These are phyloP conservation scores for Craterostigma plantagineum DNA, from an alignment of 257 asterid genomes.

Conservation along the genomic window DNA sequence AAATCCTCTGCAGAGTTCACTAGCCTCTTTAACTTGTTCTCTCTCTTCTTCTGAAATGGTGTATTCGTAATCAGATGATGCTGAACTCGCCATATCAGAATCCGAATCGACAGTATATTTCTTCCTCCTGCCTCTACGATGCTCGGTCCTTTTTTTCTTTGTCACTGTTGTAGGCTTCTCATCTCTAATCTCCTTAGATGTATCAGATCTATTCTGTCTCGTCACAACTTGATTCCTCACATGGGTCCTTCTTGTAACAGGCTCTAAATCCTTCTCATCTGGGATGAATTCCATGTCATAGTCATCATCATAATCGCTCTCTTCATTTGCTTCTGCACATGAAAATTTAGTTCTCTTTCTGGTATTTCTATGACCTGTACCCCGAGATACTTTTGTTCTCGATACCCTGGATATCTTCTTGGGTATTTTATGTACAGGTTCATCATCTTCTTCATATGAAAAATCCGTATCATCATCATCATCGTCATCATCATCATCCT, in stretches of 20 bases:
- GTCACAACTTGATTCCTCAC: conserved; percentile 10
- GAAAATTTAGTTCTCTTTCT: conserved; percentile 10
- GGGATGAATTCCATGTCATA: conserved; percentile 21
- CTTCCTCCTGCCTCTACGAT: conserved; percentile 24
- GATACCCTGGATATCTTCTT: conserved; percentile 7
- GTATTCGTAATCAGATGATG: conserved; percentile 47
- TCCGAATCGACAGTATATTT: conserved; percentile 29
- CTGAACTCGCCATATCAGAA: conserved; percentile 58
- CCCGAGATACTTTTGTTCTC: neutral
- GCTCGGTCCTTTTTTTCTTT: conserved; percentile 21
- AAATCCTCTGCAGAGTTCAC: conserved; percentile 23
- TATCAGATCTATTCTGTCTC: conserved; percentile 15
- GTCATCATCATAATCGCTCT: conserved; percentile 13
- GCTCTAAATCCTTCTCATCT: conserved; percentile 16
- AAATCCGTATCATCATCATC: conserved; percentile 1
- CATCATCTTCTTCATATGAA: conserved; percentile 21
- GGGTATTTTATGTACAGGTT: conserved; percentile 5
- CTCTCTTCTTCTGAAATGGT: conserved; percentile 90
- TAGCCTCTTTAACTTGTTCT: conserved; percentile 70
- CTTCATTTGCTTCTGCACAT: conserved; percentile 15
- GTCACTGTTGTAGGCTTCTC: conserved; percentile 8
- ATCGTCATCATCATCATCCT: no score
- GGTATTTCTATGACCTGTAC: neutral
- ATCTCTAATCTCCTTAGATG: conserved; percentile 13
- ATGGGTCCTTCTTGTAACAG: conserved; percentile 14